phyloP scores from a whole-genome alignment of 2,329 filamentous ascomycete species.

The Byssothecium circinans region DNA sequence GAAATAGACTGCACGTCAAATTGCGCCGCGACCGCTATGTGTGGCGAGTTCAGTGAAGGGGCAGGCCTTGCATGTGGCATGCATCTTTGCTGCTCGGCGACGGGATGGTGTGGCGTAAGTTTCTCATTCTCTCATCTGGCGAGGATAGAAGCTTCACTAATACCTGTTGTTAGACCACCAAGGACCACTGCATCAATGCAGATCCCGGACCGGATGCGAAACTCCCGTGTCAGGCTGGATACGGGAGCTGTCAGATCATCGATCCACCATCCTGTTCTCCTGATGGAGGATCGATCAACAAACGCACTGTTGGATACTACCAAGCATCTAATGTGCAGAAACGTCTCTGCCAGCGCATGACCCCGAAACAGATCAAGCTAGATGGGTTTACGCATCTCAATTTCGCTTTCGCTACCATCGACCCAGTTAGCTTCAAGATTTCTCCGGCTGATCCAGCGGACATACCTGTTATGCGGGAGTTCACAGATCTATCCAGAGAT shows the following conservation, averaged over 20 bases:
- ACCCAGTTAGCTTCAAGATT: slow-evolving; percentile 27
- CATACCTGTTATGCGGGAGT: slow-evolving; percentile 23
- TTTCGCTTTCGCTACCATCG: slow-evolving; percentile 30
- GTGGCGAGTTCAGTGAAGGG: slow-evolving; percentile 29
- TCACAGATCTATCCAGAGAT: no score
- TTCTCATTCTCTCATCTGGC: neutral
- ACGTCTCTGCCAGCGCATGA: slow-evolving; percentile 35
- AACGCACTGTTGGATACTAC: slow-evolving; percentile 44
- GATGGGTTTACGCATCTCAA: slow-evolving; percentile 39
- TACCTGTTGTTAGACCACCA: no score
- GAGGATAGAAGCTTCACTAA: slow-evolving; percentile 8
- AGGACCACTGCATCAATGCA: slow-evolving; percentile 21
- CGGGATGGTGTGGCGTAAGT: slow-evolving; percentile 18
- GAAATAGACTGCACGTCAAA: slow-evolving; percentile 23
- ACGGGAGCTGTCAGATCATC: slow-evolving; percentile 36
- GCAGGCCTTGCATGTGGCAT: slow-evolving; percentile 8
- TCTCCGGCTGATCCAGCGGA: slow-evolving; percentile 18
- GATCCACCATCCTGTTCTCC: slow-evolving; percentile 26
- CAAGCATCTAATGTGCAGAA: slow-evolving; percentile 28
- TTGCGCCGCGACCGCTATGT: slow-evolving; percentile 41
- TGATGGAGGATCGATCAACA: slow-evolving; percentile 20
- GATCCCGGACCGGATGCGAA: slow-evolving; percentile 13
- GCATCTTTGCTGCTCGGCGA: slow-evolving; percentile 19
- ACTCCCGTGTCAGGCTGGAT: slow-evolving; percentile 40
- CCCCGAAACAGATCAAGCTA: slow-evolving; percentile 37